Base-by-base conservation (phyloP, 352 stramenopile species). In the Aphanomyces euteiches region DNA sequence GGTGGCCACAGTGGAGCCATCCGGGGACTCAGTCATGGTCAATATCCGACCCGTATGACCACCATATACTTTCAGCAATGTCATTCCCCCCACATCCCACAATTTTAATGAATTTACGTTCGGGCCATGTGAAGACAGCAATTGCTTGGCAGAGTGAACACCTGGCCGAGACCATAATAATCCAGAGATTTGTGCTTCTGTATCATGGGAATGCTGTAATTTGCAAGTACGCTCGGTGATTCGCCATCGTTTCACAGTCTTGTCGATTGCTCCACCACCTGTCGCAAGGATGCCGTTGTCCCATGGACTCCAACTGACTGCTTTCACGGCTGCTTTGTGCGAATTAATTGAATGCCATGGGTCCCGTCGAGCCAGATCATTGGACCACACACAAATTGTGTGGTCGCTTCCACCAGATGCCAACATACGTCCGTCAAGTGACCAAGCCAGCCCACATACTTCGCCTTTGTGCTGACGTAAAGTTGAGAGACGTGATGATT, bases 381-480 rank as follows among this genome's bases (percentile, higher is more conserved):
- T 61, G 0, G 53, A 61, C 64, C 64, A 70, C 34, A 70, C 7
- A 28, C 64, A 70, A 13, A 58, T 50, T 12, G 56, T 28, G 37
- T 54, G 47, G 54, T 70, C 64, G 54, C 64, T 70, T 17, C 43
- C 48, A n/a, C 64, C 64, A 36, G 64, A 70, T 13, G 47, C 64
- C 34, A 70, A 36, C 19, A 63, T 56, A 17, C 34, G 21, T 5
- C 47, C 64, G 39, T 70, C 64, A 34, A 3, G 21, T 7, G 64
- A 70, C 64, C 64, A 70, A 21, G 21, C 19, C 3, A 70, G 54
- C 13, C 64, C 64, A 47, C 64, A 70, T 8, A 70, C 39, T 50
- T 70, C 64, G 3, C 64, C 64, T 5, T 38, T 43, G 40, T 70
- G 64, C 36, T 56, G n/a, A 5, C 64, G 43, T 19, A 70, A 37